These are phyloP conservation scores for Pseudopediastrum boryanum DNA, from an alignment of 139 green algal species.

Conservation along the genomic window DNA sequence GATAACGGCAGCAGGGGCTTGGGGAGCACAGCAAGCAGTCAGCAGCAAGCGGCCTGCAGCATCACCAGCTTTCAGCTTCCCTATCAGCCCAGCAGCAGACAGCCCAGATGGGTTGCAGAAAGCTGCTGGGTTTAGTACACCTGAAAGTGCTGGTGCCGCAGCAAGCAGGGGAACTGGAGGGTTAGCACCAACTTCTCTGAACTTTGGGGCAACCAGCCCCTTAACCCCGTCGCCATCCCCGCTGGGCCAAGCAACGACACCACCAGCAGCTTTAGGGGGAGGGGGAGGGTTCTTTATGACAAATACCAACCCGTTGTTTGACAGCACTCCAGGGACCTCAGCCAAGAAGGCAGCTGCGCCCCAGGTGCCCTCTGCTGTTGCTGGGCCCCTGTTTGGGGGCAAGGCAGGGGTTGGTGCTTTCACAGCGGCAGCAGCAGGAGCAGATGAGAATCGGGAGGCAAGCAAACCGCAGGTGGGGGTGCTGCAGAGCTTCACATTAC, in stretches of 20 bases:
- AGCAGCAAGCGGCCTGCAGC: background rate
- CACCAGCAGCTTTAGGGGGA: constrained; percentile 7
- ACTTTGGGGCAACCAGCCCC: background rate
- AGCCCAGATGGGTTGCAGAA: background rate
- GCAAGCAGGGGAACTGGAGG: constrained; percentile 5
- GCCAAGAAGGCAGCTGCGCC: too few relatives aligned
- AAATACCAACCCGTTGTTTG: too few relatives aligned
- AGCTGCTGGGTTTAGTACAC: constrained; percentile 1
- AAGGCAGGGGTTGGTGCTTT: too few relatives aligned
- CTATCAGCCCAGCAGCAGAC: constrained; percentile 4
- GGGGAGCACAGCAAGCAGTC: background rate
- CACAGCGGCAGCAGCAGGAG: too few relatives aligned
- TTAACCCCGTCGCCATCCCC: background rate
- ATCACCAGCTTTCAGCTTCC: constrained; percentile 17
- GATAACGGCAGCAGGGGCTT: constrained; percentile 18
- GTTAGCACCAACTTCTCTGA: constrained; percentile 22
- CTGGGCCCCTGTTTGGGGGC: too few relatives aligned
- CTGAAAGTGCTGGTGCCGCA: background rate
- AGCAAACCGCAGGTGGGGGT: too few relatives aligned
- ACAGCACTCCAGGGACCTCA: too few relatives aligned
- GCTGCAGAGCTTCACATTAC: too few relatives aligned
- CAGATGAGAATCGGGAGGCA: too few relatives aligned
- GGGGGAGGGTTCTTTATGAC: too few relatives aligned
- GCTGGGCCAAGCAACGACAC: constrained; percentile 7
- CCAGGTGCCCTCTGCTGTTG: too few relatives aligned